These are phyloP conservation scores for Maudiozyma barnettii DNA, from an alignment of 805 yeast species.

Conservation along the genomic window DNA sequence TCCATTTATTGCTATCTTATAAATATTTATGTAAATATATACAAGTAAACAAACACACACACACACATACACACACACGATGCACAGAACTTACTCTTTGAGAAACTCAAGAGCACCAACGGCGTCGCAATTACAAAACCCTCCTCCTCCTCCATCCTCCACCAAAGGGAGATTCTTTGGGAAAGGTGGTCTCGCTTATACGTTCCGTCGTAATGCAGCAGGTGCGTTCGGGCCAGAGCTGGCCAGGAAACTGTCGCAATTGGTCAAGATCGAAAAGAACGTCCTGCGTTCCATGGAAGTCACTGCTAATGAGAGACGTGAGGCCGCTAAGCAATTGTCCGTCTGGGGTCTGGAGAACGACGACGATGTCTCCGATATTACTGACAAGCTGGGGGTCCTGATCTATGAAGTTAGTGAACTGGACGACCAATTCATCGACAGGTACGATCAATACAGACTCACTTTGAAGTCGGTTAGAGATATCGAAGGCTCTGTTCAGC, in stretches of 20 bases:
- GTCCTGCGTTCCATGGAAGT: conserved; percentile 71
- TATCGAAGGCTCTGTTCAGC: conserved; percentile 81
- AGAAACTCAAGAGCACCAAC: conserved; percentile 95
- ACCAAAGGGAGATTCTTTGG: conserved; percentile 83
- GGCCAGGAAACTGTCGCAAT: conserved; percentile 61
- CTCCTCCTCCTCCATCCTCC: conserved; percentile 91
- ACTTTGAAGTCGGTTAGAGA: conserved; percentile 74
- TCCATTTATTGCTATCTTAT: background rate
- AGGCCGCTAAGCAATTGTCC: conserved; percentile 73
- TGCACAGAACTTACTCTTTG: conserved; percentile 98
- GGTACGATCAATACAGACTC: conserved; percentile 77
- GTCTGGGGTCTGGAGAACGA: conserved; percentile 84
- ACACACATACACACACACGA: conserved; percentile 24
- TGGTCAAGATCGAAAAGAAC: conserved; percentile 75
- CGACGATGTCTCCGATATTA: conserved; percentile 77
- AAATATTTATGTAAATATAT: too few species aligned
- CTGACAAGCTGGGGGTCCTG: conserved; percentile 79
- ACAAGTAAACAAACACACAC: too few species aligned
- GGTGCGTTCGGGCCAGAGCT: conserved; percentile 76
- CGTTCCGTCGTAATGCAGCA: conserved; percentile 63
- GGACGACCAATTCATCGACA: conserved; percentile 80
- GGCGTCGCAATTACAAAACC: conserved; percentile 86
- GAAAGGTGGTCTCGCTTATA: conserved; percentile 49
- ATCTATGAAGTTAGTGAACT: conserved; percentile 76
- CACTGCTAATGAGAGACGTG: conserved; percentile 68